Evolutionary conservation across 306 rosid species (phyloP).

Genomic region (Castanea sativa): DNA sequence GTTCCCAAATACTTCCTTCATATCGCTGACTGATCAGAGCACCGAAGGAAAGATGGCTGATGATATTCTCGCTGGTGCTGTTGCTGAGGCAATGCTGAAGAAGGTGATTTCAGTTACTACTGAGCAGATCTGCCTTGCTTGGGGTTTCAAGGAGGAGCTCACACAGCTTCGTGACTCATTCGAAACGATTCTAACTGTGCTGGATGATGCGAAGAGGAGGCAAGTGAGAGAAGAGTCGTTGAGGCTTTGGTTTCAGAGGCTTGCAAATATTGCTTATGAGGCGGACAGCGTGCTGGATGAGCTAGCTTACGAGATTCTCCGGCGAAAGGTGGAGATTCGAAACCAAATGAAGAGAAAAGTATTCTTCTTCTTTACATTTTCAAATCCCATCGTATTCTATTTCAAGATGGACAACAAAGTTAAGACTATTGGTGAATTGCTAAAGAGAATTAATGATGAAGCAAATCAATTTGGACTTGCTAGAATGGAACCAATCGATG

Average conservation of each 20-base stretch:
- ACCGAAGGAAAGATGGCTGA: too few relatives aligned
- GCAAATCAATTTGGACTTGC: not conserved
- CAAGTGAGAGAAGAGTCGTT: not conserved
- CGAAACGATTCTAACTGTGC: not conserved
- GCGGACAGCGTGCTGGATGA: constrained; percentile 10
- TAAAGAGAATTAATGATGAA: not conserved
- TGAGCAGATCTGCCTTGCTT: not conserved
- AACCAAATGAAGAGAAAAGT: not conserved
- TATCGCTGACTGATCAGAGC: too few relatives aligned
- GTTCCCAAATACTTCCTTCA: too few relatives aligned
- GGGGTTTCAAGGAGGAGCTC: constrained; percentile 11
- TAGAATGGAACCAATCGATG: too few relatives aligned
- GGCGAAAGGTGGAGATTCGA: not conserved
- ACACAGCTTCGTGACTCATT: not conserved
- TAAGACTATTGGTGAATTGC: not conserved
- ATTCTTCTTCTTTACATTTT: not conserved
- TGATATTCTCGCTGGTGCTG: too few relatives aligned
- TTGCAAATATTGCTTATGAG: not conserved
- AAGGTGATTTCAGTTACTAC: not conserved
- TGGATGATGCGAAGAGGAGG: not conserved
- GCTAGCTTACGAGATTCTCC: not conserved
- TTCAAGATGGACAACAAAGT: not conserved
- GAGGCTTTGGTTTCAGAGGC: constrained; percentile 7
- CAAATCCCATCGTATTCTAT: not conserved
- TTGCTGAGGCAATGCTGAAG: not conserved